phyloP scores from a whole-genome alignment of 768 basidiomycete genomes.

The Rhodotorula diobovata region DNA sequence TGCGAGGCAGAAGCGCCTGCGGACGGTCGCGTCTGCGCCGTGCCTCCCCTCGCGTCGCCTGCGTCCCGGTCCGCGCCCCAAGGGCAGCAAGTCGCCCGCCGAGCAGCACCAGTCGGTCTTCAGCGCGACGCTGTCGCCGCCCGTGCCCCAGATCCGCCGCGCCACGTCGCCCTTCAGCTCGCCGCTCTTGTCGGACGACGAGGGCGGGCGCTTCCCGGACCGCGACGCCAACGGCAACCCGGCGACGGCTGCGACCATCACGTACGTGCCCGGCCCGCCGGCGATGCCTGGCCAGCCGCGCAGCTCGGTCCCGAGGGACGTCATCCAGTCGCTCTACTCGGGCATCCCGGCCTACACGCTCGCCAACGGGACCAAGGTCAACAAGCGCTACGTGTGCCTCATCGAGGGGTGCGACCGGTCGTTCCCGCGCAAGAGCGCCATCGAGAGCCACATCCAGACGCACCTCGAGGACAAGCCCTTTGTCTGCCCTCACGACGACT shows the following conservation, averaged over 20 bases:
- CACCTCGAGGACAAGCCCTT: conserved; percentile 53
- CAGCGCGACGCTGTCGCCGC: conserved; percentile 30
- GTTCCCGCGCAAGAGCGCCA: conserved; percentile 48
- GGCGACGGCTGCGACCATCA: conserved; percentile 17
- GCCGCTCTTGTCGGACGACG: conserved; percentile 23
- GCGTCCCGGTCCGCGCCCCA: conserved; percentile 48
- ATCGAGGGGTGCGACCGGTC: conserved; percentile 44
- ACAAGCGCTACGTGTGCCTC: conserved; percentile 43
- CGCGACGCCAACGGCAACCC: conserved; percentile 15
- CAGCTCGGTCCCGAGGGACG: conserved; percentile 35
- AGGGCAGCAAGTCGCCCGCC: conserved; percentile 44
- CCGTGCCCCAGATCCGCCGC: conserved; percentile 30
- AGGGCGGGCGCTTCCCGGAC: conserved; percentile 7
- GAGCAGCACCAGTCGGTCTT: conserved; percentile 40
- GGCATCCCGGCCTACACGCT: conserved; percentile 37
- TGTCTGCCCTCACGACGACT: conserved; percentile 47
- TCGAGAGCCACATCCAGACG: conserved; percentile 51
- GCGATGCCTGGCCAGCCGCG: conserved; percentile 17
- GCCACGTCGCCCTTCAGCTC: conserved; percentile 30
- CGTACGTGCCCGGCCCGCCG: conserved; percentile 27
- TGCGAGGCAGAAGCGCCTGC: conserved; percentile 25
- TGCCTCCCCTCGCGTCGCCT: conserved; percentile 39
- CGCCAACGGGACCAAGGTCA: conserved; percentile 23
- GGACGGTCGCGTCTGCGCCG: conserved; percentile 36
- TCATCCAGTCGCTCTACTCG: conserved; percentile 47